Conservation (phyloP, 129 eudicot species). For the Helichrysum umbraculigerum region DNA sequence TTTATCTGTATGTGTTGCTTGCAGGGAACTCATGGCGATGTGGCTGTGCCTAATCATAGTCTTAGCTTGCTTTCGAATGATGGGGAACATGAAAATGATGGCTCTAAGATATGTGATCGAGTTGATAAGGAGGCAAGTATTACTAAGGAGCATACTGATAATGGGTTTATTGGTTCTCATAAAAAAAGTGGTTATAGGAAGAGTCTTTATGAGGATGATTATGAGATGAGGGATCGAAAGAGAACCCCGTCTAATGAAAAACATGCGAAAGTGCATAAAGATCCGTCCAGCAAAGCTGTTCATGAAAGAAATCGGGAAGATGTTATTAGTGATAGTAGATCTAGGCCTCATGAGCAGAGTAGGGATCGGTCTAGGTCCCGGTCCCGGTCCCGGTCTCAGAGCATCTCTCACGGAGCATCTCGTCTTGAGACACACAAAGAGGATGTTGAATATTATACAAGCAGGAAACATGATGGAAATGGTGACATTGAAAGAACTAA, state of each 20-base stretch:
- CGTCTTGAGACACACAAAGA: conserved; percentile 26
- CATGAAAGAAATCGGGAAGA: conserved; percentile 41
- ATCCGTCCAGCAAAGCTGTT: conserved; percentile 28
- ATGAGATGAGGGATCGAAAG: conserved; percentile 31
- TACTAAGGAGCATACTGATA: conserved; percentile 34
- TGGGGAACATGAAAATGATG: conserved; percentile 16
- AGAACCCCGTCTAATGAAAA: conserved; percentile 31
- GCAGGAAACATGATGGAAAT: conserved; percentile 34
- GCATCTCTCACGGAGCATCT: conserved; percentile 51
- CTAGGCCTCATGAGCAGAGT: conserved; percentile 45
- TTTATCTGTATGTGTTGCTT: conserved; percentile 17
- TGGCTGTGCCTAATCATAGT: conserved; percentile 18
- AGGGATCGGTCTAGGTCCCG: conserved; percentile 54
- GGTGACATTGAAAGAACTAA: conserved; percentile 41
- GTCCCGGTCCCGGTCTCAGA: conserved; percentile 64
- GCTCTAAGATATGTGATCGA: conserved; percentile 3
- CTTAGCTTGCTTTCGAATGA: conserved; percentile 25
- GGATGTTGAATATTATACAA: conserved; percentile 33
- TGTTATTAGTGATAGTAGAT: conserved; percentile 38
- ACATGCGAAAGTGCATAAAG: conserved; percentile 31
- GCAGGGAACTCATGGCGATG: conserved; percentile 44
- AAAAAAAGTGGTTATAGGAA: conserved; percentile 33
- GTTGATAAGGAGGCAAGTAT: conserved; percentile 18
- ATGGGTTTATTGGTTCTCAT: conserved; percentile 33
- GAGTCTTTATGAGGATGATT: conserved; percentile 36